Evolutionary conservation across 2,329 filamentous ascomycete genomes (phyloP), one percentile per base, ranked within the genome.

Genomic region (Botryotinia globosa): DNA sequence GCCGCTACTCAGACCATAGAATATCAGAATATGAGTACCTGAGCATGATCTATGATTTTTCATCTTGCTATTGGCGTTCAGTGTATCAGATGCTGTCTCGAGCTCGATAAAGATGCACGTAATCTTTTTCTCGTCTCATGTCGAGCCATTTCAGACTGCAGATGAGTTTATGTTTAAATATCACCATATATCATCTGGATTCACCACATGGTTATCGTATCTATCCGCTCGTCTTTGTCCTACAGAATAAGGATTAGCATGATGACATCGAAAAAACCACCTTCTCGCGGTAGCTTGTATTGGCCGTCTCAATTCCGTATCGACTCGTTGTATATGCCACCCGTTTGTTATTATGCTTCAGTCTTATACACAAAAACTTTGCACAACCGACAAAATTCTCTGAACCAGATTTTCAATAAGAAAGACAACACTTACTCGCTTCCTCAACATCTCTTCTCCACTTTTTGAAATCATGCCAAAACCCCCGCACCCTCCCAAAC

Each of bases 151-250:
- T 1, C 7, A 8, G 16, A n/a, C 48, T 20, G 18, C 29, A 48
- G 12, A 20, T 29, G 16, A 29, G 14, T 39, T 7, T 20, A 29
- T 6, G n/a, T 20, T 6, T 9, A 16, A 10, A 16, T 1, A 65
- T 71, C 20, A 66, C 61, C 69, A 71, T 56, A 71, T 25, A 32
- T 64, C 45, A 25, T 71, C 69, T 4, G 34, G 25, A 9, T 71
- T 32, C 0, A 71, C 69, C 69, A 71, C 54, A 65, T 71, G 25
- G 25, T 61, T 44, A 32, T 71, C 44, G n/a, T 71, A 71, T 66
- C 22, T 71, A 63, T 66, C 69, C 4, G 59, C 69, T 6, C 69
- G 25, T 37, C 44, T 45, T 29, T 39, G 32, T 22, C 69, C 69
- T 71, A 42, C 16, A 44, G 1, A 25, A 25, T 20, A 25, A 25